phyloP scores from a whole-genome alignment of 2,329 filamentous ascomycete species.

The Periconia sp. region DNA sequence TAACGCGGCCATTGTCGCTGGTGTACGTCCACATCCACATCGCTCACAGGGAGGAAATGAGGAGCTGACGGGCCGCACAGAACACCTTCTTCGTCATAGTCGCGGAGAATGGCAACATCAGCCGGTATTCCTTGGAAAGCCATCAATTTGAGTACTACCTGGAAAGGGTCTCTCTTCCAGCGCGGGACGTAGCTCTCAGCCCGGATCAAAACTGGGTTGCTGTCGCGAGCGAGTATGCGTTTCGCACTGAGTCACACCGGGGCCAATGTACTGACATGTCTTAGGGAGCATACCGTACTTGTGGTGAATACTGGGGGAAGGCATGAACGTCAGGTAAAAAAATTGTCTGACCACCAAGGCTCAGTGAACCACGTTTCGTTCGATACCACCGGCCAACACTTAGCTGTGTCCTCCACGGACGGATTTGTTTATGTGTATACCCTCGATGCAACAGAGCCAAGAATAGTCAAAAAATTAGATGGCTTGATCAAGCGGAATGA shows the following conservation, averaged over 20 bases:
- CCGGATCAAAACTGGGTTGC: constrained; percentile 84
- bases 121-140: constrained; percentile 79
- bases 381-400: constrained; percentile 73
- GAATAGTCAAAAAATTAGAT: constrained; percentile 80
- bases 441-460: constrained; percentile 73
- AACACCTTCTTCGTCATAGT: constrained; percentile 85
- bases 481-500: constrained; percentile 81
- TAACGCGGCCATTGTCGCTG: constrained; percentile 76
- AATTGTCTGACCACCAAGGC: constrained; percentile 79
- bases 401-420: constrained; percentile 84
- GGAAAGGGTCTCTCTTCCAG: constrained; percentile 78
- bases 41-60: not conserved
- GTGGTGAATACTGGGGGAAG: constrained; percentile 78
- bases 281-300: constrained; percentile 67
- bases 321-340: constrained; percentile 59
- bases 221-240: constrained; percentile 82
- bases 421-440: constrained; percentile 91
- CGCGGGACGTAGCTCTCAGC: constrained; percentile 83
- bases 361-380: constrained; percentile 92
- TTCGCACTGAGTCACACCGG: not conserved
- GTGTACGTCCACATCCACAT: constrained; percentile 46
- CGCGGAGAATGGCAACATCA: constrained; percentile 94
- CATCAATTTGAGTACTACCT: constrained; percentile 79
- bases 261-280: not conserved
- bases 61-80: constrained; percentile 41